A percentile compares a stretch with the other conserved stretches of the same genome.
Evolutionary conservation across 192 early-diverging fungal species (phyloP).

Genomic region (Gigaspora rosea): DNA sequence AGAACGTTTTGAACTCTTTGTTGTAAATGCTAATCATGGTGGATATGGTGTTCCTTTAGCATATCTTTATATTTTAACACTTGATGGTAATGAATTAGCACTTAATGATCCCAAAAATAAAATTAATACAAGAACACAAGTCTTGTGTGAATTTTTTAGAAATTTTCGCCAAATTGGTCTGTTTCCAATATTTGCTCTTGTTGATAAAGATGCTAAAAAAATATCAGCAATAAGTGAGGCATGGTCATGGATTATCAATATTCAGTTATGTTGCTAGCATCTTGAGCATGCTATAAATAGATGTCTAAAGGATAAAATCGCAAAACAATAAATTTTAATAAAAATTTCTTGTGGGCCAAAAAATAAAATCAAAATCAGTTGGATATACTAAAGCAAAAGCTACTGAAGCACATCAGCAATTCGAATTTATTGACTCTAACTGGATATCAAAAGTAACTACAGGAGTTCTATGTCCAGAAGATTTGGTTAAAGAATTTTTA

Average conservation of each 20-base stretch:
- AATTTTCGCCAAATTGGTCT: background rate
- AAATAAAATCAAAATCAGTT: background rate
- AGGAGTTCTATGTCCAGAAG: background rate
- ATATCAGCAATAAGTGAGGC: conserved; percentile 12
- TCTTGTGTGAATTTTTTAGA: background rate
- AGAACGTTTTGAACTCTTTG: conserved; percentile 3
- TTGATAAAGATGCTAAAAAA: conserved; percentile 16
- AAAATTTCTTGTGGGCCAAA: no score
- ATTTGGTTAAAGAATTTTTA: conserved; percentile 3
- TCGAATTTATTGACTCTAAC: conserved; percentile 9
- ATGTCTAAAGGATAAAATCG: background rate
- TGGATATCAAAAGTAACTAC: background rate
- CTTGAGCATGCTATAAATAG: conserved; percentile 1
- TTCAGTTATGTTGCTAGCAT: conserved; percentile 17
- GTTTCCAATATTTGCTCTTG: conserved; percentile 9
- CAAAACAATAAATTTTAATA: no score
- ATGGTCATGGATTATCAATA: conserved; percentile 9
- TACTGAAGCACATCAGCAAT: conserved; percentile 5
- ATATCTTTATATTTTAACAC: conserved; percentile 6
- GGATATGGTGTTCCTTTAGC: background rate
- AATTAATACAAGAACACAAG: background rate
- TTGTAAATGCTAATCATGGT: conserved; percentile 8
- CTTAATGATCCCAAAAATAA: conserved; percentile 6
- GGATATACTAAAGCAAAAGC: background rate
- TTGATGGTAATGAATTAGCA: no score